Evolutionary conservation across 805 yeast species (phyloP).

Genomic region (Grigorovia transvaalensis): DNA sequence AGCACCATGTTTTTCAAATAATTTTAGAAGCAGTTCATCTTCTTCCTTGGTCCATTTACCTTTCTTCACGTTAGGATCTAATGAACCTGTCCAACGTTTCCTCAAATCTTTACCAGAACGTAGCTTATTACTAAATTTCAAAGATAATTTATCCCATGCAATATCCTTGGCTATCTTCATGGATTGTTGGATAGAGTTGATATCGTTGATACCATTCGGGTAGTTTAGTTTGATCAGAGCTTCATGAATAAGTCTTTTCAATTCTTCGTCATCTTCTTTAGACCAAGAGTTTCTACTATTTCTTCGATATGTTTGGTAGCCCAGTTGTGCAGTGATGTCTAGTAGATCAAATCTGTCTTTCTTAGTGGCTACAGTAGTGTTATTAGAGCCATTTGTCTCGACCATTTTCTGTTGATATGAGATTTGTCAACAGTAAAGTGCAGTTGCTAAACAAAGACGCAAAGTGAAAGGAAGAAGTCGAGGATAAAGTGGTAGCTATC

Average conservation of each 20-base stretch:
- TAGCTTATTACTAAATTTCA: slow-evolving; percentile 33
- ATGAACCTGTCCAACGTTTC: slow-evolving; percentile 77
- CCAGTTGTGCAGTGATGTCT: slow-evolving; percentile 56
- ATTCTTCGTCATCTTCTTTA: slow-evolving; percentile 55
- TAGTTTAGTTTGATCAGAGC: slow-evolving; percentile 29
- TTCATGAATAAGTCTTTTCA: slow-evolving; percentile 36
- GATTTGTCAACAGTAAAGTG: no score
- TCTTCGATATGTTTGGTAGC: slow-evolving; percentile 62
- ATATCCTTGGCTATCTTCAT: slow-evolving; percentile 28
- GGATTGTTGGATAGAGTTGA: slow-evolving; percentile 23
- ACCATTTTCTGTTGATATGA: not conserved
- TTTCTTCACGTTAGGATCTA: slow-evolving; percentile 71
- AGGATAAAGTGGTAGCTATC: not conserved
- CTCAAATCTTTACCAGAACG: slow-evolving; percentile 76
- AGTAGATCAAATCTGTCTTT: slow-evolving; percentile 30
- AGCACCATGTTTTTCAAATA: slow-evolving; percentile 61
- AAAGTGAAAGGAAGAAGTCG: not conserved
- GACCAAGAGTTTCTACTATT: slow-evolving; percentile 63
- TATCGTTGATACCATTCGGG: slow-evolving; percentile 26
- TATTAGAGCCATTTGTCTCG: not conserved
- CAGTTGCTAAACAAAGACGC: not conserved
- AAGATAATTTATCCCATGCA: slow-evolving; percentile 55
- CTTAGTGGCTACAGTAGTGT: slow-evolving; percentile 14
- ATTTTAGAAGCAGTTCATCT: slow-evolving; percentile 53
- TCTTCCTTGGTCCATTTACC: slow-evolving; percentile 85